Conservation (phyloP, 257 asterid genomes). For the Capsicum chinense region DNA sequence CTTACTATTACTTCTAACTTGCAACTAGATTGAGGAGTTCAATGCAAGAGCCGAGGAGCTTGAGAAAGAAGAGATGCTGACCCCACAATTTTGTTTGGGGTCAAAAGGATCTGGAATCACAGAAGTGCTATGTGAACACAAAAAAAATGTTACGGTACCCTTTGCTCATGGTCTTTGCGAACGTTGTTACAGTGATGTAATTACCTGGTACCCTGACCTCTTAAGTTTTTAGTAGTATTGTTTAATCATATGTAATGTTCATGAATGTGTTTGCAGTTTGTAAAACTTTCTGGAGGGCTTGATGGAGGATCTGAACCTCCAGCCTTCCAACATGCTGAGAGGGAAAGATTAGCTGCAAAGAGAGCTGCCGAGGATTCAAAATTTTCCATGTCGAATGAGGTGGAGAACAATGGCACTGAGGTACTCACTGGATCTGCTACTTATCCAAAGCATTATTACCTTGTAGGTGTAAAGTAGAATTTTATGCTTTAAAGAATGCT, state of each 20-base stretch:
- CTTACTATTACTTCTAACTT: background rate
- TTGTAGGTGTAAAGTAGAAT: constrained; percentile 8
- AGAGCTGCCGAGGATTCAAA: constrained; percentile 1
- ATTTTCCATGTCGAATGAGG: constrained; percentile 4
- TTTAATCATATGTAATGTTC: background rate
- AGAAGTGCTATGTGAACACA: constrained; percentile 67
- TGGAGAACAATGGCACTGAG: constrained; percentile 26
- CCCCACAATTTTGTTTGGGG: constrained; percentile 34
- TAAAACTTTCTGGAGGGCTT: constrained; percentile 79
- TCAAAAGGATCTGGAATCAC: constrained; percentile 45
- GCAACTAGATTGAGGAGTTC: constrained; percentile 75
- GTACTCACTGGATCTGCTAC: constrained; percentile 19
- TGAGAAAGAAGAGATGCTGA: constrained; percentile 43
- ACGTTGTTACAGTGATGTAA: constrained; percentile 65
- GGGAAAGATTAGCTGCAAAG: constrained; percentile 48
- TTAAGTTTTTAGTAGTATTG: background rate
- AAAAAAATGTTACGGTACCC: constrained; percentile 52
- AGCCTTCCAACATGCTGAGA: constrained; percentile 87
- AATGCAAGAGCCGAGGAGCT: constrained; percentile 61
- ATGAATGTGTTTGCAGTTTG: constrained; percentile 55
- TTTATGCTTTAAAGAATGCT: constrained; percentile 10
- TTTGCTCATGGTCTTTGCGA: constrained; percentile 84
- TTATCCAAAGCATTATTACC: background rate
- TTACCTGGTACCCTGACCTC: constrained; percentile 27
- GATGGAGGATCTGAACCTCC: constrained; percentile 85